Conservation (phyloP, 106 monocot genomes). For the Dendrobium chrysotoxum region DNA sequence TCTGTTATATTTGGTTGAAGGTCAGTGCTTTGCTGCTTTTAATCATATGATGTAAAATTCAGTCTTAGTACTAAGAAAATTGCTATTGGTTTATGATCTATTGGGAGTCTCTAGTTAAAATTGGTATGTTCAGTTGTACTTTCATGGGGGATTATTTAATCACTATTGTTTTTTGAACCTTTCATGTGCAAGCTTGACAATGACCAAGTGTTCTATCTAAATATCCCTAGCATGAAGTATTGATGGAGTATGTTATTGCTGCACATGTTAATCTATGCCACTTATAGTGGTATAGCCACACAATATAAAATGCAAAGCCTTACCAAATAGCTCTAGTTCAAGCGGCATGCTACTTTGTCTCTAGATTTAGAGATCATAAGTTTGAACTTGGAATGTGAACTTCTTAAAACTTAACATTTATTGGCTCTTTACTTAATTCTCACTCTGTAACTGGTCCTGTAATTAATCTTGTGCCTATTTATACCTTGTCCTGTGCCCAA, state of each 20-base stretch:
- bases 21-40: neutral
- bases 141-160: neutral
- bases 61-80: neutral
- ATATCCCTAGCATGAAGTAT: neutral
- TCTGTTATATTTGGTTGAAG: neutral
- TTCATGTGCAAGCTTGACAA: neutral
- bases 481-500: neutral
- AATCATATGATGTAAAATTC: neutral
- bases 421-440: too few relatives aligned
- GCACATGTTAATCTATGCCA: neutral
- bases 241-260: neutral
- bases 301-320: neutral
- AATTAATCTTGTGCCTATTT: too few relatives aligned
- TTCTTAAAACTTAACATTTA: neutral
- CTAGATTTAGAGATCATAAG: neutral
- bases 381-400: neutral
- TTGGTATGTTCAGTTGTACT: neutral
- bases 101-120: neutral
- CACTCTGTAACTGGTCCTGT: too few relatives aligned
- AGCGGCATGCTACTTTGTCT: neutral
- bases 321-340: neutral
- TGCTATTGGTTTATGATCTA: neutral
- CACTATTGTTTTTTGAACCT: neutral
- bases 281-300: neutral
- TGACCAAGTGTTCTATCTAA: neutral